phyloP scores from a whole-genome alignment of 202 grass and related monocot genomes.

The Dendrocalamus latiflorus region DNA sequence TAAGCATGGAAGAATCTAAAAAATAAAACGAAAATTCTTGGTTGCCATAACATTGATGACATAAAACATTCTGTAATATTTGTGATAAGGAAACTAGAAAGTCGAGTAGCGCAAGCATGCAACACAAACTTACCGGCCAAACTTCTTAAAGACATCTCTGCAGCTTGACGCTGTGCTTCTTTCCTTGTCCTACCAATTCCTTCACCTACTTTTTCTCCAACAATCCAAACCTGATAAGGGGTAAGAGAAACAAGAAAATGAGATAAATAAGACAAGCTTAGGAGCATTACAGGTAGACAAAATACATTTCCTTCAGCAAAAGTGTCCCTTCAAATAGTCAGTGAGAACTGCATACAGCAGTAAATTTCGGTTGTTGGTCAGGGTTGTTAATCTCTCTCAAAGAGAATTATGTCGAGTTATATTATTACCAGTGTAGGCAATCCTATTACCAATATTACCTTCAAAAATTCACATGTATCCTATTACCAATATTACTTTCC shows the following conservation, averaged over 20 bases:
- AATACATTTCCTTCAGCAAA: neutral
- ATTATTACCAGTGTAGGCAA: neutral
- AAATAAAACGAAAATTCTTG: neutral
- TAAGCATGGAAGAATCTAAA: too few species aligned
- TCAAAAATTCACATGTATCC: neutral
- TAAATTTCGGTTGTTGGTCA: neutral
- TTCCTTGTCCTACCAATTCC: slow-evolving; percentile 88
- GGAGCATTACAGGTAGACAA: neutral
- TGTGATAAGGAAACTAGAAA: neutral
- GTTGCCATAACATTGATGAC: neutral
- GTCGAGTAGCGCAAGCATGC: neutral
- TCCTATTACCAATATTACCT: neutral
- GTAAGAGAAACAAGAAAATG: neutral
- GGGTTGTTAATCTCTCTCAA: neutral
- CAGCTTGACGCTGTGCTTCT: slow-evolving; percentile 69
- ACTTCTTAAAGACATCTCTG: slow-evolving; percentile 76
- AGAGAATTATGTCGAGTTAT: neutral
- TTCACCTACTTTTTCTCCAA: slow-evolving; percentile 90
- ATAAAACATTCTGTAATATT: neutral
- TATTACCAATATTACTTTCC: neutral
- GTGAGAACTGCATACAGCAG: slow-evolving; percentile 1
- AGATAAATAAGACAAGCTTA: neutral
- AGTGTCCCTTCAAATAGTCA: neutral
- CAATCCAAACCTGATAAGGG: slow-evolving; percentile 73
- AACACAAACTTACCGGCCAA: slow-evolving; percentile 63